A percentile compares a stretch with the other conserved stretches of the same genome.
These are phyloP conservation scores for Zoysia japonica DNA, from an alignment of 176 grass and related monocot genomes.

Conservation along the genomic window DNA sequence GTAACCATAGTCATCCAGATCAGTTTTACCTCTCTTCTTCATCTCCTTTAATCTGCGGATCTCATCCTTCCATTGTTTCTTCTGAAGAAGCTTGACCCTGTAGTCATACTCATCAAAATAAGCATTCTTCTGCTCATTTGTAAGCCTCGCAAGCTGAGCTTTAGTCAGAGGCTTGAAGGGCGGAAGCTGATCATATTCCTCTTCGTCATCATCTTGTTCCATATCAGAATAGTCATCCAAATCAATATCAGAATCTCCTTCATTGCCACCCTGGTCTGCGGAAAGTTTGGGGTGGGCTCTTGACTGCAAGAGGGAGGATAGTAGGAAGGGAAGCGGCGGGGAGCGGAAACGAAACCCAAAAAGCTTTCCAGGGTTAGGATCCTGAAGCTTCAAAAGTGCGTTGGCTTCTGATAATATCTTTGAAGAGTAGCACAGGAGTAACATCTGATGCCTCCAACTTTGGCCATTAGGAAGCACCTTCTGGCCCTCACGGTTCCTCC, in stretches of 20 bases:
- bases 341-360: constrained; percentile 70
- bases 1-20: constrained; percentile 58
- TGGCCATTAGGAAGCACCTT: constrained; percentile 85
- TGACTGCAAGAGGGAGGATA: constrained; percentile 84
- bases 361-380: constrained; percentile 69
- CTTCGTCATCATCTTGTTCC: constrained; percentile 87
- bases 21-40: constrained; percentile 73
- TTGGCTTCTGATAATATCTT: constrained; percentile 96
- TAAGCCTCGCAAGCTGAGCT: constrained; percentile 77
- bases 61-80: constrained; percentile 99
- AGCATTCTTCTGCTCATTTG: constrained; percentile 79
- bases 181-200: constrained; percentile 94
- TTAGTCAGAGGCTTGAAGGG: constrained; percentile 92
- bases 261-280: constrained; percentile 62
- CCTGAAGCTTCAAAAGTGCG: constrained; percentile 78
- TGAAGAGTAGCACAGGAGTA: constrained; percentile 86
- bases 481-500: constrained; percentile 66
- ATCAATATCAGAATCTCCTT: constrained; percentile 71
- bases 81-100: constrained; percentile 91
- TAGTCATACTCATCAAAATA: constrained; percentile 99
- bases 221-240: constrained; percentile 77
- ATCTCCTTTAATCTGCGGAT: constrained; percentile 85
- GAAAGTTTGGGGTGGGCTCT: constrained; percentile 74
- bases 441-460: constrained; percentile 81
- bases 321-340: constrained; percentile 67